These are phyloP conservation scores for Cyamopsis tetragonoloba DNA, from an alignment of 306 rosid species.

Conservation along the genomic window DNA sequence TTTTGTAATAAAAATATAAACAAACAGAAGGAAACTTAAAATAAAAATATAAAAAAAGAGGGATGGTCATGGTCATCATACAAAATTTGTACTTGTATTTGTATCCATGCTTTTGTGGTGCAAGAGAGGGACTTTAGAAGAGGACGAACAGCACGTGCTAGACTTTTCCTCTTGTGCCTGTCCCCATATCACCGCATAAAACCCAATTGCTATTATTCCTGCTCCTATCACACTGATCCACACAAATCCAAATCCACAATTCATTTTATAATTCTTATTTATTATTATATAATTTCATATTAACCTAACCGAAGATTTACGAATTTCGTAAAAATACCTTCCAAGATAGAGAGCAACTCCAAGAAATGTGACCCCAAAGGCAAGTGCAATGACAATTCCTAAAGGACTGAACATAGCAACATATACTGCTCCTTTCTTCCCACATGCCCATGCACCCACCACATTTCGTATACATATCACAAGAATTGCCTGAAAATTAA, in stretches of 20 bases:
- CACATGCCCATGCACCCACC: constrained; percentile 30
- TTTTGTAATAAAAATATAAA: too few relatives aligned
- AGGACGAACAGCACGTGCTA: neutral
- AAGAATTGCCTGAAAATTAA: constrained; percentile 40
- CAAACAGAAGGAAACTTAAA: too few relatives aligned
- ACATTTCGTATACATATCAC: constrained; percentile 21
- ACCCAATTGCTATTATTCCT: constrained; percentile 31
- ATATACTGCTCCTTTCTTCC: constrained; percentile 41
- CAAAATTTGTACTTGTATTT: neutral
- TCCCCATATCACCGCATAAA: constrained; percentile 49
- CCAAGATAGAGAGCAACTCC: constrained; percentile 41
- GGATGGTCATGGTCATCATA: neutral
- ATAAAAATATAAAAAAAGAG: too few relatives aligned
- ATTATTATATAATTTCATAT: too few relatives aligned
- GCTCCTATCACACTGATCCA: constrained; percentile 38
- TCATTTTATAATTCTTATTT: too few relatives aligned
- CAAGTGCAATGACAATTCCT: constrained; percentile 41
- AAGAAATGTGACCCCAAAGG: constrained; percentile 34
- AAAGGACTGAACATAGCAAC: constrained; percentile 42
- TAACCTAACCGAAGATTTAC: neutral
- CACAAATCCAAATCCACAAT: neutral
- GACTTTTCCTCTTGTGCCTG: constrained; percentile 29
- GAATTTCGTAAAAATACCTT: constrained; percentile 33
- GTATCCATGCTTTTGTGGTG: constrained; percentile 2
- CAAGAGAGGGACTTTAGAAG: constrained; percentile 21